Percentiles rank a stretch among this genome's conserved stretches.
Evolutionary conservation across 169 alveolate genomes (phyloP).

Genomic region (Cryptosporidium bovis): DNA sequence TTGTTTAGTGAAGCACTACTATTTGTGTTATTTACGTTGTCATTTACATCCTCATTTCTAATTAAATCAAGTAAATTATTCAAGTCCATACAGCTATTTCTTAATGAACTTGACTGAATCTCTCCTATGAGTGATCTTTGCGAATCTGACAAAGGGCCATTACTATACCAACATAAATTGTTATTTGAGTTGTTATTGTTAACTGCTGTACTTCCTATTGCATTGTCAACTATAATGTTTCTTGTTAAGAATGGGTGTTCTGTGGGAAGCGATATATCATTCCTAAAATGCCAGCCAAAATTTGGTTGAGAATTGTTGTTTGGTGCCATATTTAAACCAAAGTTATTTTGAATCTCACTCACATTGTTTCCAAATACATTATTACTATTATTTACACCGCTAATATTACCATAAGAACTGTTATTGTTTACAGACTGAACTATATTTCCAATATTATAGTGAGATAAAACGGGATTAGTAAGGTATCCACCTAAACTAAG

Average conservation of each 20-base stretch:
- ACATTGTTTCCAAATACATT: not conserved
- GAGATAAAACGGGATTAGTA: slow-evolving; percentile 43
- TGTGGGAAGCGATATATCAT: slow-evolving; percentile 58
- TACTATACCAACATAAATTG: slow-evolving; percentile 60
- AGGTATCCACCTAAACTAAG: slow-evolving; percentile 62
- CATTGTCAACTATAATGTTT: slow-evolving; percentile 47
- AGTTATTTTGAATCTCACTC: not conserved
- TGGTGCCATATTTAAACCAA: not conserved
- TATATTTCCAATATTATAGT: slow-evolving; percentile 41
- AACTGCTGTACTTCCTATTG: slow-evolving; percentile 1
- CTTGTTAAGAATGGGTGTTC: slow-evolving; percentile 72
- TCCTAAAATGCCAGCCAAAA: slow-evolving; percentile 59
- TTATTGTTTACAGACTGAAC: not conserved
- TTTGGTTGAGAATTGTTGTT: slow-evolving; percentile 37
- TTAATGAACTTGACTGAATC: slow-evolving; percentile 51
- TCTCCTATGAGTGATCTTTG: slow-evolving; percentile 67
- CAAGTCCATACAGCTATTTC: slow-evolving; percentile 15
- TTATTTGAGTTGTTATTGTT: not conserved
- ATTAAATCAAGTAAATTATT: slow-evolving; percentile 20
- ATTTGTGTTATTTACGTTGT: not conserved
- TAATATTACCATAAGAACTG: not conserved
- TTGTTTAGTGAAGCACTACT: not conserved
- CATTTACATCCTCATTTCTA: not conserved
- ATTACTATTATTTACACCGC: not conserved
- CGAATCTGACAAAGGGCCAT: slow-evolving; percentile 46